These are phyloP conservation scores for Carpinus fangiana DNA, from an alignment of 306 rosid species.

Conservation along the genomic window DNA sequence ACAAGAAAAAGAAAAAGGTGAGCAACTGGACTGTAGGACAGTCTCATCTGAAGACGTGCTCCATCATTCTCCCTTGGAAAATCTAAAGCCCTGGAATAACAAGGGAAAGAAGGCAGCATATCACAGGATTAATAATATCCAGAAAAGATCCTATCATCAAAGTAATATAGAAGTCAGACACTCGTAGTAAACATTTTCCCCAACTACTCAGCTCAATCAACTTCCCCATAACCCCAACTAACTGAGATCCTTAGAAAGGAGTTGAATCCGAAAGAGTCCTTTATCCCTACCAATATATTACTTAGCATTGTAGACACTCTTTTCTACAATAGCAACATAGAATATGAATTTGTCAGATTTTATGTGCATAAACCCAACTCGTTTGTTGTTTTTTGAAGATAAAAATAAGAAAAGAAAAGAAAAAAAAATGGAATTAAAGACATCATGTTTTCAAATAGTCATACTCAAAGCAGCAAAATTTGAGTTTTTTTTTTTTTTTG, in stretches of 20 bases:
- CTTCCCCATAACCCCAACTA: neutral
- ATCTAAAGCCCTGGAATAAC: constrained; percentile 57
- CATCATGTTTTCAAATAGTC: neutral
- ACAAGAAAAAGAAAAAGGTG: constrained; percentile 77
- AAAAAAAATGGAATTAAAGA: neutral
- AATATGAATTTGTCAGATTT: neutral
- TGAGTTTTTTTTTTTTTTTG: neutral
- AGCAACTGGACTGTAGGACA: constrained; percentile 71
- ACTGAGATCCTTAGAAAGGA: neutral
- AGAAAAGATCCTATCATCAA: constrained; percentile 14
- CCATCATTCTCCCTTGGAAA: constrained; percentile 89
- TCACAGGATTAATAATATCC: constrained; percentile 16
- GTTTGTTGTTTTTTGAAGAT: neutral
- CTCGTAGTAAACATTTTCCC: neutral
- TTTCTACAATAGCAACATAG: neutral
- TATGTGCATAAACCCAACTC: neutral
- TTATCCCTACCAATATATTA: neutral
- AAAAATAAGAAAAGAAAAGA: neutral
- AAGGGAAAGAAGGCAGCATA: constrained; percentile 7
- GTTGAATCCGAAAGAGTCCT: neutral
- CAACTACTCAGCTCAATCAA: neutral
- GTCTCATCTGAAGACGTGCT: constrained; percentile 82
- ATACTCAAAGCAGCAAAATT: neutral
- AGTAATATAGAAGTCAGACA: neutral
- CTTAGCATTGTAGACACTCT: neutral